Base-by-base conservation (phyloP, 495 filamentous ascomycete genomes). In the Aspergillus taichungensis region DNA sequence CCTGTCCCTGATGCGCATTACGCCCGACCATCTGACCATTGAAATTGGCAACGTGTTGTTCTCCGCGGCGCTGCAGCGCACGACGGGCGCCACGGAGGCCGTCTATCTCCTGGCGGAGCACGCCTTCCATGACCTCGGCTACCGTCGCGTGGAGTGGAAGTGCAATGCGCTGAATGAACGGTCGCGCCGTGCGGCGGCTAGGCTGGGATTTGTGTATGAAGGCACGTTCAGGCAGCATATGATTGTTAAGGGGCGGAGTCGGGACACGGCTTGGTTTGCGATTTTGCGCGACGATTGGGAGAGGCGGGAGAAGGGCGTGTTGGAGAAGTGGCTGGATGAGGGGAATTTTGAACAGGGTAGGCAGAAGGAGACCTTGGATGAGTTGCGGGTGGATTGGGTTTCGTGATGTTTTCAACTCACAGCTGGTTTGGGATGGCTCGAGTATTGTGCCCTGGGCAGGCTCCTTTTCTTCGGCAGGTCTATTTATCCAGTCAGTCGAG, bases 61-160 rank as follows among this genome's bases (percentile, higher is more conserved):
- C 51, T 54, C 58, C 13, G 52, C 62, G 0, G 37, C 41, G 6
- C 48, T 75, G 6, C 71, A 74, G 50, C 55, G 64, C 6, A 74
- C 68, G 6, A 57, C 60, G 0, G 61, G 55, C 6, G 66, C 67
- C 3, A 74, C 73, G 5, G 72, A 74, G 39, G 54, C 56, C 12
- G 52, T 67, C 40, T 74, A 67, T 44, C 50, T 75, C 4, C 56
- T 75, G 39, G 53, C 60, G 11, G 52, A 57, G 8, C 57, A 71
- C 37, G 59, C 56, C 2, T 68, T 76, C 46, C 60, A 68, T 11
- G 57, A 62, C 29, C 41, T 74, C 10, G 62, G 65, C 0, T 74
- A 68, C 46, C 46, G 59, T 34, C 61, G 73, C 36, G 64, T 69
- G 28, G 71, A 74, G 50, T 77, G 73, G 72, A 75, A 74, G 47